Evolutionary conservation across 2,329 filamentous ascomycete species (phyloP), one percentile per base, ranked within the genome.

Genomic region (Sporothrix euskadiensis): DNA sequence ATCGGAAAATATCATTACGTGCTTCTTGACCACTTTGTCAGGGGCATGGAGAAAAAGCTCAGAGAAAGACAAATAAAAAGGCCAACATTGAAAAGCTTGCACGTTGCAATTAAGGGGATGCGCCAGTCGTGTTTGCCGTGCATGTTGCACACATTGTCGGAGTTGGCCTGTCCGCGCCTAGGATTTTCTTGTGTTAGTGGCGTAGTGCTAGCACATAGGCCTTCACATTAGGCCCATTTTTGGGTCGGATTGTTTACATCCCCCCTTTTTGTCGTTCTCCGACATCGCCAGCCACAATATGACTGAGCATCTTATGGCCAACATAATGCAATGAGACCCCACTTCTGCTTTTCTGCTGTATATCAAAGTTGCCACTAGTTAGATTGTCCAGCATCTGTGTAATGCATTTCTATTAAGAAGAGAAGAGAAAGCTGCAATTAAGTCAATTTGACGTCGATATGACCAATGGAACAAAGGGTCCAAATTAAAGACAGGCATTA

Each of bases 241-340:
- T 22, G 56, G n/a, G 14, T 54, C 19, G n/a, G n/a, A 41, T 69
- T 69, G 66, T 69, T 69, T 54, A 69, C 66, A 54, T 39, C 9
- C 30, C 66, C 47, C 19, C 54, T 39, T 22, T 16, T 22, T 10
- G 47, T 12, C 30, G 22, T 56, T 16, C 1, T 22, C 65, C 26
- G 16, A 52, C 26, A 52, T 52, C 16, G 44, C 63, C 63, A 32
- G 14, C 26, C 65, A 35, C 26, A 54, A 52, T 19, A 19, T 1
- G 26, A 8, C 35, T 35, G 26, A 26, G 26, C 35, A 35, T 35
- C 35, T 35, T 4, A 35, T 35, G 35, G 8, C 26, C 26, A 26
- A 26, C 26, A 26, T 26, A 35, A 35, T 4, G 35, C 35, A 35
- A 35, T 35, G 35, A 35, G 5, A 35, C 4, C 8, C 1, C 35